phyloP scores from a whole-genome alignment of 495 filamentous ascomycete species.

The Xylaria curta region DNA sequence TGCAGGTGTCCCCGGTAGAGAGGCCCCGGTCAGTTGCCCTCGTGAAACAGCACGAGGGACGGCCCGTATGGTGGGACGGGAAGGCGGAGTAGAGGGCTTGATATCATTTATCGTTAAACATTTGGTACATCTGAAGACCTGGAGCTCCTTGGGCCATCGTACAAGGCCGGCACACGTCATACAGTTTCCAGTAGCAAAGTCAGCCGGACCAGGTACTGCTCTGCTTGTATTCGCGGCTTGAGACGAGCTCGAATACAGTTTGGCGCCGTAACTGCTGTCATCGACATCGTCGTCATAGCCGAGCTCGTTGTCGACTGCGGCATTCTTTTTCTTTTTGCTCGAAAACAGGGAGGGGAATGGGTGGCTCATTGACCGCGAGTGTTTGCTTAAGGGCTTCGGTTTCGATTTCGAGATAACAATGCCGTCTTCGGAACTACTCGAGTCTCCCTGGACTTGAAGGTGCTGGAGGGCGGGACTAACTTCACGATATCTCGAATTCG shows the following conservation, averaged over 20 bases:
- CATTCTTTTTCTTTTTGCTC: conserved; percentile 58
- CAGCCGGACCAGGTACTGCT: conserved; percentile 42
- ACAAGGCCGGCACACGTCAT: conserved; percentile 83
- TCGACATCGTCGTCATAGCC: conserved; percentile 40
- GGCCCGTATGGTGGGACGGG: conserved; percentile 29
- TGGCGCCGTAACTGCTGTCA: conserved; percentile 35
- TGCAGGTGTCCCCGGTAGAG: neutral
- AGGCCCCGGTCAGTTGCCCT: conserved; percentile 23
- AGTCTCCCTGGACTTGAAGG: conserved; percentile 39
- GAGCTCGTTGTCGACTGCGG: conserved; percentile 26
- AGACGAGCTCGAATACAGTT: conserved; percentile 33
- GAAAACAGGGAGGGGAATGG: conserved; percentile 72
- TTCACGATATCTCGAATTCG: conserved; percentile 35
- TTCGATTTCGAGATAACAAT: conserved; percentile 42
- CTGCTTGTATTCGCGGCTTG: conserved; percentile 37
- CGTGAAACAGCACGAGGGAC: conserved; percentile 21
- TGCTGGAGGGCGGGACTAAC: conserved; percentile 26
- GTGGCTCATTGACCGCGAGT: conserved; percentile 78
- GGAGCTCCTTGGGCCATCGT: conserved; percentile 79
- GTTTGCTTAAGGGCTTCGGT: conserved; percentile 46
- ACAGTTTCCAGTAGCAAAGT: conserved; percentile 73
- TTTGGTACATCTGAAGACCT: conserved; percentile 80
- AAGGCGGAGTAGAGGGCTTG: conserved; percentile 48
- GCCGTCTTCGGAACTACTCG: conserved; percentile 52
- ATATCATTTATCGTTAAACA: conserved; percentile 90